Evolutionary conservation across 2,329 filamentous ascomycete species (phyloP).

Genomic region (Macroventuria anomochaeta): DNA sequence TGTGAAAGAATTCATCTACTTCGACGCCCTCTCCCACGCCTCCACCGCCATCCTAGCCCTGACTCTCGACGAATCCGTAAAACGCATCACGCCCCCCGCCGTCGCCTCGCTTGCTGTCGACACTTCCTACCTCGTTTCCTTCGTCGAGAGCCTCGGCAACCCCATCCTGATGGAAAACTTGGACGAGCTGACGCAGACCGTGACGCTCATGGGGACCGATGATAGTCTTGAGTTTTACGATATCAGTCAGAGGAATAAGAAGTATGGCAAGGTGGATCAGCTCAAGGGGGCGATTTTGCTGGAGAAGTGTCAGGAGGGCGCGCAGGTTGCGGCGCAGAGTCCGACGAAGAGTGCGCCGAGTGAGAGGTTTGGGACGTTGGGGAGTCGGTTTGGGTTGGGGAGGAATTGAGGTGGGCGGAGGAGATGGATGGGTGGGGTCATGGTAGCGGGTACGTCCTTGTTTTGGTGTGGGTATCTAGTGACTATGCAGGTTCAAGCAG

Average conservation of each 20-base stretch:
- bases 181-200: conserved; percentile 92
- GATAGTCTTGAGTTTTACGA: conserved; percentile 99
- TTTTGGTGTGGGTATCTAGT: not conserved
- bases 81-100: conserved; percentile 85
- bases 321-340: conserved; percentile 45
- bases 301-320: conserved; percentile 69
- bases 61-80: conserved; percentile 78
- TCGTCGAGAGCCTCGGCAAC: conserved; percentile 86
- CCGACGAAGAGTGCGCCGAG: conserved; percentile 36
- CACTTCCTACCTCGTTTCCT: conserved; percentile 81
- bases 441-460: not conserved
- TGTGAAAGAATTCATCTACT: conserved; percentile 98
- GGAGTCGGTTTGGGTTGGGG: conserved; percentile 42
- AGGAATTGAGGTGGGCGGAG: conserved; percentile 13
- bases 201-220: conserved; percentile 81
- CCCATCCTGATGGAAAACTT: conserved; percentile 88
- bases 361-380: conserved; percentile 46
- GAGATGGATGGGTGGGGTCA: not conserved
- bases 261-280: conserved; percentile 91
- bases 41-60: conserved; percentile 82
- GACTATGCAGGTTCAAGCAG: not conserved
- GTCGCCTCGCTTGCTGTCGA: conserved; percentile 82
- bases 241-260: conserved; percentile 84
- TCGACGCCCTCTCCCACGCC: conserved; percentile 91
- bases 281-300: conserved; percentile 85